Percentiles rank a stretch among this genome's conserved stretches.
Evolutionary conservation across 75 land plant species (phyloP).

Genomic region (Pinus tabuliformis): DNA sequence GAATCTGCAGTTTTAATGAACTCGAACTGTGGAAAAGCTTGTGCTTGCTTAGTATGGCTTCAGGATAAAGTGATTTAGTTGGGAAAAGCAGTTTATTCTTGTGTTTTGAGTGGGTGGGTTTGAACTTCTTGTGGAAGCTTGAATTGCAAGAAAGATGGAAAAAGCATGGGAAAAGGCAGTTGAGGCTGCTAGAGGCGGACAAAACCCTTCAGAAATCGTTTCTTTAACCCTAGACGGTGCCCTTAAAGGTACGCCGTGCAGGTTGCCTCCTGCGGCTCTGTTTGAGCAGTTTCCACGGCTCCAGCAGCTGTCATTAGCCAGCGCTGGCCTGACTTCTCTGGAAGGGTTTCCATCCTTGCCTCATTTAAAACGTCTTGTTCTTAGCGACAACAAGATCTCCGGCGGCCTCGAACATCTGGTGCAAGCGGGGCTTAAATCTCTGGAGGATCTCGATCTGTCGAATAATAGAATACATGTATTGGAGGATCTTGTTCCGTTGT

Average conservation of each 20-base stretch:
- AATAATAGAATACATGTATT: slow-evolving; percentile 37
- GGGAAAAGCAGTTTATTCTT: neutral
- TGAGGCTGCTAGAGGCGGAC: slow-evolving; percentile 30
- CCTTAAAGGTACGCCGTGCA: slow-evolving; percentile 36
- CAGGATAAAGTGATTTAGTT: neutral
- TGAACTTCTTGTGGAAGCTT: neutral
- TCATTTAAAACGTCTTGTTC: slow-evolving; percentile 31
- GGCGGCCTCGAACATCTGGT: slow-evolving; percentile 43
- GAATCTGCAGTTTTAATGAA: neutral
- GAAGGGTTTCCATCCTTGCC: slow-evolving; percentile 41
- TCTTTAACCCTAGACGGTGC: slow-evolving; percentile 38
- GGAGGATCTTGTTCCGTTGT: slow-evolving; percentile 37
- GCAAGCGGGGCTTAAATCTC: slow-evolving; percentile 33
- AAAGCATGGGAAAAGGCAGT: slow-evolving; percentile 49
- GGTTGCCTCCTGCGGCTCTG: slow-evolving; percentile 23
- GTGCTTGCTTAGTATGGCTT: neutral
- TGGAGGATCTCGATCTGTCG: slow-evolving; percentile 39
- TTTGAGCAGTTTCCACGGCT: slow-evolving; percentile 36
- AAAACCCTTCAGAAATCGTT: slow-evolving; percentile 8
- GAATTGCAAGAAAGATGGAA: slow-evolving; percentile 22
- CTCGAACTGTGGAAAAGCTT: neutral
- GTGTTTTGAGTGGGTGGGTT: neutral
- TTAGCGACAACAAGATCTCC: slow-evolving; percentile 49
- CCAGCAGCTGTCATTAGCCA: slow-evolving; percentile 29
- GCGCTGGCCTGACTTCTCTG: slow-evolving; percentile 34